Conservation (phyloP, 345 rosid genomes). For the Syzygium grande region DNA sequence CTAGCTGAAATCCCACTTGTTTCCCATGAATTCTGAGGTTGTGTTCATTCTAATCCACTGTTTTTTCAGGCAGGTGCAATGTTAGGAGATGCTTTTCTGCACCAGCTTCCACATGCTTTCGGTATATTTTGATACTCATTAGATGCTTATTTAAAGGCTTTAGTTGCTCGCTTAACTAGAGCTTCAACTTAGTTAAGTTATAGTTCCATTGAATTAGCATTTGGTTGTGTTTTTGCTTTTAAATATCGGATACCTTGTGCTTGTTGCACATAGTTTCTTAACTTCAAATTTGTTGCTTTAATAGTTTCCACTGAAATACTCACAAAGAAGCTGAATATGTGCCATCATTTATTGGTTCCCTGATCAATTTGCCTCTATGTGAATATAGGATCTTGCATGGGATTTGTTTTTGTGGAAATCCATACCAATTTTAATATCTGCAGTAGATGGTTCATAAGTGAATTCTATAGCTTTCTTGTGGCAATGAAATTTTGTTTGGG, state of each 20-base stretch:
- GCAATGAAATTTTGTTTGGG: neutral
- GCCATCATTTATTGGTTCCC: neutral
- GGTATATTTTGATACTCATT: conserved; percentile 34
- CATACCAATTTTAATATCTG: neutral
- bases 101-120: conserved; percentile 96
- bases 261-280: neutral
- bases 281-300: neutral
- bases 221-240: neutral
- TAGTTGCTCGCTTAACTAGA: neutral
- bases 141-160: neutral
- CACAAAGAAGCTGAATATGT: neutral
- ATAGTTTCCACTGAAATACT: neutral
- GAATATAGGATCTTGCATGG: neutral
- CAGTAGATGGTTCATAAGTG: neutral
- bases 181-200: neutral
- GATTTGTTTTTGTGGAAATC: neutral
- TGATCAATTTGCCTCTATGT: neutral
- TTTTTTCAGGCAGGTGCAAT: conserved; percentile 88
- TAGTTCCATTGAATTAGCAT: neutral
- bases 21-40: neutral
- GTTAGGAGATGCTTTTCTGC: conserved; percentile 99
- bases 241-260: neutral
- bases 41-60: neutral
- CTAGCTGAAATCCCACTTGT: neutral
- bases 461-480: neutral